A percentile compares a stretch with the other conserved stretches of the same genome.
These are phyloP conservation scores for Zygotorulaspora sp. DNA, from an alignment of 805 yeast genomes.

Conservation along the genomic window DNA sequence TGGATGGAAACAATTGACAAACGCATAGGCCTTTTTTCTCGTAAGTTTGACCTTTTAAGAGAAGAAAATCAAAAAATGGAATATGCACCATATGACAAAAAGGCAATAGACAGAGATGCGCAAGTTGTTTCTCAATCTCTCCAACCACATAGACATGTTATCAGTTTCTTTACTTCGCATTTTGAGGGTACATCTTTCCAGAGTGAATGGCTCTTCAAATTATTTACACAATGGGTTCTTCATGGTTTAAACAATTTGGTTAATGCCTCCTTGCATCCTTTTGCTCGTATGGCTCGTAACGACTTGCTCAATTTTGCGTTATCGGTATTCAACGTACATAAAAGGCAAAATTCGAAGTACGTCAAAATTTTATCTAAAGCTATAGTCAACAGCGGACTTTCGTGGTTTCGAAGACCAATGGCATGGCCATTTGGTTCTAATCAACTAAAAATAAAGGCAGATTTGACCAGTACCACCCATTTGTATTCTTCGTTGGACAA, in stretches of 20 bases:
- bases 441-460: conserved; percentile 63
- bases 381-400: conserved; percentile 61
- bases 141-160: conserved; percentile 66
- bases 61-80: conserved; percentile 78
- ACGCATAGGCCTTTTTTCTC: conserved; percentile 61
- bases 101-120: conserved; percentile 50
- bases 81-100: conserved; percentile 77
- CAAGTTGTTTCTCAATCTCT: conserved; percentile 43
- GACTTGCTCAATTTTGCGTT: conserved; percentile 67
- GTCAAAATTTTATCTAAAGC: conserved; percentile 40
- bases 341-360: conserved; percentile 44
- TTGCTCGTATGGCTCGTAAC: conserved; percentile 68
- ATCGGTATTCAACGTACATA: conserved; percentile 56
- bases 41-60: conserved; percentile 46
- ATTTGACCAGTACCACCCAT: conserved; percentile 53
- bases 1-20: conserved; percentile 65
- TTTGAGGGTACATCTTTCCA: conserved; percentile 75
- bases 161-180: conserved; percentile 64
- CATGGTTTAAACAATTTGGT: conserved; percentile 49
- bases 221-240: conserved; percentile 59
- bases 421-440: conserved; percentile 85
- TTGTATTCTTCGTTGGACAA: conserved; percentile 36
- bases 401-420: conserved; percentile 68
- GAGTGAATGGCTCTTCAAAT: conserved; percentile 61
- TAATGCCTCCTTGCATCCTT: conserved; percentile 76